Base-by-base conservation (phyloP, 495 filamentous ascomycete genomes). In the Cercophora samala region DNA sequence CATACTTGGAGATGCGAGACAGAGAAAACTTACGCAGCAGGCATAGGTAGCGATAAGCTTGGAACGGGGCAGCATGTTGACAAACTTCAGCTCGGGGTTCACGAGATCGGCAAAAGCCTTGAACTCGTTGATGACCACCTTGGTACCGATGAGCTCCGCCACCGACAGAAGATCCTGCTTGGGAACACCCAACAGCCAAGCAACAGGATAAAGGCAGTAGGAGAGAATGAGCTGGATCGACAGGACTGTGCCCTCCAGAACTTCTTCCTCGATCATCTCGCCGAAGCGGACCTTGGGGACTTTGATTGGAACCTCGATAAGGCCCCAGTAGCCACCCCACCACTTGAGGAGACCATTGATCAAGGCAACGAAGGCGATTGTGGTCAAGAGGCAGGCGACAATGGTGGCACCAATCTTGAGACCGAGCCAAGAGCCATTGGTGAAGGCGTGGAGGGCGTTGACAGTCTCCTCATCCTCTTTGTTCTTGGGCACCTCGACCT, bases 371-470 rank as follows among this genome's bases (percentile, higher is more conserved):
- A 96, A 84, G 4, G 91, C 91, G 69, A 97, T 89, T 70, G 97
- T 93, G 74, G 92, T 96, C 15, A 97, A 85, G 6, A 96, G 80
- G 3, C 86, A 90, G 37, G 90, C 83, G 17, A 89, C 67, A 62
- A 96, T 96, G 88, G 93, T 96, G 56, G 90, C 91, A 2, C 87
- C 92, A 66, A 96, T 94, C 78, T 93, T 94, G 68, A 97, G 75
- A 70, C 93, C 93, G 1, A 95, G 83, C 91, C 91, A 96, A 13
- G 93, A 88, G 53, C 93, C 93, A 60, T 90, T 91, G 58, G 92
- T 85, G 72, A 97, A 95, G 13, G 93, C 93, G 72, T 97, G 91
- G 17, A 97, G 83, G 3, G 86, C 81, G 73, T 97, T 97, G 25
- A 87, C 81, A n/a, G 91, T 79, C 37, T 78, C 79, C 21, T 72